Evolutionary conservation across 805 yeast species (phyloP).

Genomic region (Ogataea minuta): DNA sequence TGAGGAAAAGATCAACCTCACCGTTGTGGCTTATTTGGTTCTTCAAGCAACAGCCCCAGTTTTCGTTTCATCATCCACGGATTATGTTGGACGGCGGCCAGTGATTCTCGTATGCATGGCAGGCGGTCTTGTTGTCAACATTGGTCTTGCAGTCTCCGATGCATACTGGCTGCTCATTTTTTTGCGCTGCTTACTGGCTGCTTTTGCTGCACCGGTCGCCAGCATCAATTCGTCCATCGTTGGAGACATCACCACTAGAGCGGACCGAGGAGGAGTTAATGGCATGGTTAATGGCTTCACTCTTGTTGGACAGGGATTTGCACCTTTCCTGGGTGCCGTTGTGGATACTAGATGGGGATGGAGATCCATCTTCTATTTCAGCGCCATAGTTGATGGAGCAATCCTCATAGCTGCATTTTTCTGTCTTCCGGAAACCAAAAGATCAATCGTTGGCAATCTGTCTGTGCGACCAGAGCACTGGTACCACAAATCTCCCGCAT

Average conservation of each 20-base stretch:
- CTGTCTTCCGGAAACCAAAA: constrained; percentile 70
- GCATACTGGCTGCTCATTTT: constrained; percentile 61
- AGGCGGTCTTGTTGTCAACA: constrained; percentile 57
- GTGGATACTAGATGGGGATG: constrained; percentile 58
- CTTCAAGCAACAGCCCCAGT: constrained; percentile 79
- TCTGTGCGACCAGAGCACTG: constrained; percentile 49
- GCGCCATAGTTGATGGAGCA: constrained; percentile 60
- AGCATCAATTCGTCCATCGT: constrained; percentile 68
- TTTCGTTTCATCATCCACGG: constrained; percentile 66
- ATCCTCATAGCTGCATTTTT: constrained; percentile 36
- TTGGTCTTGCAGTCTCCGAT: constrained; percentile 61
- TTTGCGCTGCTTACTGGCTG: constrained; percentile 70
- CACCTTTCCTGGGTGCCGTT: constrained; percentile 63
- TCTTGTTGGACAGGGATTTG: constrained; percentile 72
- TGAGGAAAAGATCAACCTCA: constrained; percentile 58
- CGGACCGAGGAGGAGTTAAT: constrained; percentile 66
- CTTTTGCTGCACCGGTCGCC: constrained; percentile 73
- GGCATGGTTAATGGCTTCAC: constrained; percentile 66
- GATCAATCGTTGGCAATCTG: constrained; percentile 74
- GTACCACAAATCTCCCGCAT: constrained; percentile 46
- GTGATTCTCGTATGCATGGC: constrained; percentile 52
- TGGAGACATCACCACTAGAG: constrained; percentile 68
- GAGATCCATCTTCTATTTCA: constrained; percentile 78
- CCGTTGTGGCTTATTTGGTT: constrained; percentile 73
- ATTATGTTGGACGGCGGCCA: constrained; percentile 70